Base-by-base conservation (phyloP, 441 rosid species). In the Manihot esculenta region DNA sequence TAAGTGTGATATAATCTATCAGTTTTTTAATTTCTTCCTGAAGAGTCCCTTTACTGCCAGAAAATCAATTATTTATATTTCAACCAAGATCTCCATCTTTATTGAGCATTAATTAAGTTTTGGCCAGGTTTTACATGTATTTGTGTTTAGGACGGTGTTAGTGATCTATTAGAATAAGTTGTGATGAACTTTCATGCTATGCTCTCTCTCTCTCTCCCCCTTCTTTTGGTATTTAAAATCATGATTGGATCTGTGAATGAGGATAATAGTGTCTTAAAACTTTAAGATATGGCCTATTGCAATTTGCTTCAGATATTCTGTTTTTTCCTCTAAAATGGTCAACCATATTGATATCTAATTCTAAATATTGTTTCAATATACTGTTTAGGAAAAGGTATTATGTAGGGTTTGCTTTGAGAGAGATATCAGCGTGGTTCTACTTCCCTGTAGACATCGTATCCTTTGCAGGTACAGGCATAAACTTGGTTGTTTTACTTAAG, bases 321-420 rank as follows among this genome's bases (percentile, higher is more conserved):
- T 55, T 47, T 6, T 18, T 49, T 23, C 30, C 24, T 1, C 18
- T 62, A 62, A 35, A 27, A 26, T 59, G 18, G 33, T 24, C 13
- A 12, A 2, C 56, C 13, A 1, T 42, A 61, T 49, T 48, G 61
- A 58, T 48, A 1, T 18, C 49, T 61, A 26, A 63, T 51, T 45
- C 49, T 61, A 26, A 72, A 53, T 45, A 17, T 14, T 18, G 3
- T 59, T 49, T 59, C 48, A 42, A 2, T 42, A 41, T 72, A 23
- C 10, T 75, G 44, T 72, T 64, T 94, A 95, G 99, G 99, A 95
- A 81, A 95, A 93, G 78, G 93, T 95, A 23, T 63, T 95, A 61
- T 95, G 99, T 74, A 85, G 96, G 81, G 86, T 95, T 67, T 95
- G 99, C 81, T 95, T 92, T 33, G 98, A 90, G 84, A 80, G 90